phyloP scores from a whole-genome alignment of 2,329 filamentous ascomycete genomes.

The Arthrobotrys pseudoclavata region DNA sequence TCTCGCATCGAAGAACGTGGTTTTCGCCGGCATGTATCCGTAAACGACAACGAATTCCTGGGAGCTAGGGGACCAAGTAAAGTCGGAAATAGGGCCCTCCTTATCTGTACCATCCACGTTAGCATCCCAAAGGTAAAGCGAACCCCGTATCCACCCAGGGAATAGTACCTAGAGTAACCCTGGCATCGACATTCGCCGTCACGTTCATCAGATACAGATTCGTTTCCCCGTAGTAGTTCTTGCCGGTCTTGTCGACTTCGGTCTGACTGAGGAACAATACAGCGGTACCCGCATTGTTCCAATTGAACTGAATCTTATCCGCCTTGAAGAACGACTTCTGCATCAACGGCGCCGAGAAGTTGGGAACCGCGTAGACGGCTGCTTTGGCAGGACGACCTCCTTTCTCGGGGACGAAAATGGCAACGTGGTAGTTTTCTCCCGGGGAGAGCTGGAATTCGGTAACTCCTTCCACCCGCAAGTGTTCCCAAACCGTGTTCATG shows the following conservation, averaged over 20 bases:
- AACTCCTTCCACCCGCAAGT: constrained; percentile 91
- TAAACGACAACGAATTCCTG: constrained; percentile 98
- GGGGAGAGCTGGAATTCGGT: constrained; percentile 89
- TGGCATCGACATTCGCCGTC: constrained; percentile 90
- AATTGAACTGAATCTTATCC: constrained; percentile 98
- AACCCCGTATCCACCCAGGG: constrained; percentile 29
- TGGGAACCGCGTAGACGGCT: constrained; percentile 92
- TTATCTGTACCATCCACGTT: constrained; percentile 74
- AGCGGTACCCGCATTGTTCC: constrained; percentile 92
- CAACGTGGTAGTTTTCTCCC: constrained; percentile 89
- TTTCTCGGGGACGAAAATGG: constrained; percentile 93
- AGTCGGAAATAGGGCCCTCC: constrained; percentile 97
- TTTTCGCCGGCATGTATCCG: constrained; percentile 99
- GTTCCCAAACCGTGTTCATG: constrained; percentile 90
- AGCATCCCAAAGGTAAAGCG: not conserved
- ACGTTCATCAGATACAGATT: constrained; percentile 95
- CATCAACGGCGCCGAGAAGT: constrained; percentile 85
- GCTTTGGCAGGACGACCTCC: constrained; percentile 96
- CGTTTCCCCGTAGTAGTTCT: constrained; percentile 99
- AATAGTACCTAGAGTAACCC: constrained; percentile 77
- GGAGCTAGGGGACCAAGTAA: constrained; percentile 97
- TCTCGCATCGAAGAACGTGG: constrained; percentile 94
- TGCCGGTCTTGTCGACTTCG: constrained; percentile 97
- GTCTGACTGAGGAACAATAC: constrained; percentile 96
- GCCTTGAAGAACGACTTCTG: constrained; percentile 99